Base-by-base conservation (phyloP, 805 yeast genomes). In the Candida nonsorbophila region DNA sequence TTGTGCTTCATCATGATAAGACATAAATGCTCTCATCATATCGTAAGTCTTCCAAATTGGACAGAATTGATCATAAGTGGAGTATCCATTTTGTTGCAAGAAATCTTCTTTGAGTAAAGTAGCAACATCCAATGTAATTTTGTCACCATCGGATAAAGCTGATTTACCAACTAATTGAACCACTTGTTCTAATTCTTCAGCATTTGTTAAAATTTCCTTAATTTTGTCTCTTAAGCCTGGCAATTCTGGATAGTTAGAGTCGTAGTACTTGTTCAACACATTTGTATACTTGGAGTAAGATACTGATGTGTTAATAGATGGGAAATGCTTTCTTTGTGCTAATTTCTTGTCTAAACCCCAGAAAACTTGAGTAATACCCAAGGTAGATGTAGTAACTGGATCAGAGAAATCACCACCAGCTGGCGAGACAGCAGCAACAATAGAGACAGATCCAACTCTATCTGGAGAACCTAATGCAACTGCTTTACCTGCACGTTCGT, bases 381-480 rank as follows among this genome's bases (percentile, higher is more conserved):
- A 77, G 20, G 99, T 92, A 6, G 98, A 78, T 13, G 97, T 90
- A 16, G 99, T 92, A 47, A 92, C 99, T 25, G 99, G 99, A 69
- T 92, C 99, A 15, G 97, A 90, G 80, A 92, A 90, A 72, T 92
- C 99, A 80, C 99, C 99, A 79, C 99, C 99, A 33, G 98, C 97
- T 45, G 99, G 99, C 4, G 97, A 92, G 22, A 92, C 99, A 46
- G 99, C 99, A 37, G 98, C 99, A 51, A 92, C 71, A 62, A 92
- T 92, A n/a, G 98, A 92, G 41, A 92, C 99, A 17, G 98, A 90
- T 39, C 98, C 99, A 44, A 75, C 55, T 72, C 99, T 87, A 47
- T 84, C 84, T 41, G 99, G 99, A 36, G 94, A 85, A 53, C 99
- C 99, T 37, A 92, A 72, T 3, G 95, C 90, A 49, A 80, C 72